These are phyloP conservation scores for Talaromyces verruculosus DNA, from an alignment of 2,329 filamentous ascomycete species.

Conservation along the genomic window DNA sequence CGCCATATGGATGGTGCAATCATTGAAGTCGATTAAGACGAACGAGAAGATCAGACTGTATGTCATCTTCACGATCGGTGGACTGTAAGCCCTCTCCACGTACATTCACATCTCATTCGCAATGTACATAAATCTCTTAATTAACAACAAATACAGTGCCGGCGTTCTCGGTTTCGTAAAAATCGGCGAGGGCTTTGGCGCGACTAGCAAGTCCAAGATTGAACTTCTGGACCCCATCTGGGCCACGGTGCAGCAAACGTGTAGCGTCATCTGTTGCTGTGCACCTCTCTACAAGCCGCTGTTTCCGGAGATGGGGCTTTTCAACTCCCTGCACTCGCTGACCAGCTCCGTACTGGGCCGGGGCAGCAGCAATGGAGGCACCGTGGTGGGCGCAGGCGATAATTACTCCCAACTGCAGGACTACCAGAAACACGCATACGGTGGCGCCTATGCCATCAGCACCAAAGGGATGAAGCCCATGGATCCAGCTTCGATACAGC, in stretches of 20 bases:
- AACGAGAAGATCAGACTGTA: slow-evolving; percentile 9
- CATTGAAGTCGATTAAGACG: slow-evolving; percentile 10
- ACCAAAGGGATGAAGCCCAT: neutral
- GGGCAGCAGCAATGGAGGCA: neutral
- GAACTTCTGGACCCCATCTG: slow-evolving; percentile 17
- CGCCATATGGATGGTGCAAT: slow-evolving; percentile 18
- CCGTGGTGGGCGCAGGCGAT: neutral
- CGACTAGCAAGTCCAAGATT: slow-evolving; percentile 10
- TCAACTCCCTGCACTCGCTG: neutral
- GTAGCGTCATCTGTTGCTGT: slow-evolving; percentile 17
- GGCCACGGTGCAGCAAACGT: slow-evolving; percentile 19
- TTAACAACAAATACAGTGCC: slow-evolving; percentile 5
- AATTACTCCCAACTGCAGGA: neutral
- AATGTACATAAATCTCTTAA: neutral
- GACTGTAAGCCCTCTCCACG: slow-evolving; percentile 2
- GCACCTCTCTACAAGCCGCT: slow-evolving; percentile 16
- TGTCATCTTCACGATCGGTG: slow-evolving; percentile 17
- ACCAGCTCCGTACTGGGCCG: neutral
- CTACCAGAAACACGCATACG: neutral
- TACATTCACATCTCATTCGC: neutral
- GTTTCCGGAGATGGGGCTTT: neutral
- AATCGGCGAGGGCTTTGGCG: slow-evolving; percentile 16
- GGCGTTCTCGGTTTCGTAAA: slow-evolving; percentile 17
- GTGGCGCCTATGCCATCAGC: neutral
- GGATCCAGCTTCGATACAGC: neutral